Conservation (phyloP, 2,329 filamentous ascomycete genomes). For the Aotearoamyces nothofagi region DNA sequence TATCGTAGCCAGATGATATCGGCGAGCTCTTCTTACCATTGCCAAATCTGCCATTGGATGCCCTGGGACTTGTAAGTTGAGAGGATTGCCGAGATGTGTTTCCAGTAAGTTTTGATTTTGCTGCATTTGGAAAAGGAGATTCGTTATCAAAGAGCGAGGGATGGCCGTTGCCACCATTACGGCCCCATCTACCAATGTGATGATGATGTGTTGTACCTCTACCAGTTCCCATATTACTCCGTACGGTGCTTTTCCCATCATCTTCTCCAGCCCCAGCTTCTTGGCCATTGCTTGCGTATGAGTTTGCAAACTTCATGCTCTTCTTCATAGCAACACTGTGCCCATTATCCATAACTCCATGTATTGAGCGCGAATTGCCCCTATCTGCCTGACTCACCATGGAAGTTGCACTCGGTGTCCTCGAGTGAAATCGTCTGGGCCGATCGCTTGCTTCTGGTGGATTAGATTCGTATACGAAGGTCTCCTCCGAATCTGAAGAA, state of each 20-base stretch:
- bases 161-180: conserved; percentile 51
- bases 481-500: conserved; percentile 94
- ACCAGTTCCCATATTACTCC: conserved; percentile 45
- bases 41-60: conserved; percentile 28
- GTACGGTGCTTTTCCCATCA: conserved; percentile 46
- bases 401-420: conserved; percentile 88
- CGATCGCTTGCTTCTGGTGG: conserved; percentile 54
- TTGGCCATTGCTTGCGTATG: conserved; percentile 47
- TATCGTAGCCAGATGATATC: conserved; percentile 53
- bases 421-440: conserved; percentile 72
- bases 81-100: conserved; percentile 41
- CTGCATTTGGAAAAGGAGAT: conserved; percentile 58
- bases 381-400: conserved; percentile 54
- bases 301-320: conserved; percentile 92
- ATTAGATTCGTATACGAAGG: conserved; percentile 98
- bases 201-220: conserved; percentile 60
- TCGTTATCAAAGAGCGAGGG: conserved; percentile 63
- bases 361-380: conserved; percentile 36
- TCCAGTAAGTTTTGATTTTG: conserved; percentile 45
- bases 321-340: conserved; percentile 60
- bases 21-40: conserved; percentile 41
- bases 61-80: conserved; percentile 55
- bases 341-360: conserved; percentile 47
- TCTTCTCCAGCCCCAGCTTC: conserved; percentile 42
- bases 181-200: conserved; percentile 66